Evolutionary conservation across 306 rosid genomes (phyloP), one percentile per base, ranked within the genome.

Genomic region (Lablab purpureus): DNA sequence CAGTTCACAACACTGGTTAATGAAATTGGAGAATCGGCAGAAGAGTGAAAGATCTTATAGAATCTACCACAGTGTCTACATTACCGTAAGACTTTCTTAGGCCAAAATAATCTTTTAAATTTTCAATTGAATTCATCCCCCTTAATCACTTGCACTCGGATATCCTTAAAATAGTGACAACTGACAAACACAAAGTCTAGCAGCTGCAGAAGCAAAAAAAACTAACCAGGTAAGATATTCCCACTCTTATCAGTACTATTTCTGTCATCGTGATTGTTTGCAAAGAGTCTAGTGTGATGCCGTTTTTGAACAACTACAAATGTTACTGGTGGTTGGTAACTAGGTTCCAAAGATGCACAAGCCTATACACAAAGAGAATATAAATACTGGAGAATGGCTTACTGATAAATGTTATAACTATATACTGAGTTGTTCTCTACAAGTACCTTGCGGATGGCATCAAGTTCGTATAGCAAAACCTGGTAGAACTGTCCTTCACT

Each of bases 291-390:
- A 4, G 98, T 94, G 64, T 94, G 98, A 67, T 94, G 94, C 54
- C 98, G 88, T 80, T 94, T 94, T 86, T 94, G 98, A 46, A 94
- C 98, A 10, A 94, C 90, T 6, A 94, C 91, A 81, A 94, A 94
- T 32, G 97, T 94, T 27, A 94, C 96, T 2, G 94, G 94, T 0
- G 98, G 98, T 74, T 92, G 98, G 86, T 94, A 92, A 76, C 87
- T 94, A 2, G 97, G 97, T 76, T 94, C 98, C 74, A 94, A 51
- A 32, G 98, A 94, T 32, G 97, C 94, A 74, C 98, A 94, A 0
- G 98, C 98, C 98, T 94, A 46, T 11, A 80, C 41, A 85, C 56
- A 25, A 10, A 3, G 37, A 34, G 59, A 67, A 83, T 67, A 64
- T 50, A 43, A 58, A 54, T 10, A 50, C 17, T 32, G 37, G 45